Conservation (phyloP, 2,329 filamentous ascomycete species). For the Byssochlamys sp. region DNA sequence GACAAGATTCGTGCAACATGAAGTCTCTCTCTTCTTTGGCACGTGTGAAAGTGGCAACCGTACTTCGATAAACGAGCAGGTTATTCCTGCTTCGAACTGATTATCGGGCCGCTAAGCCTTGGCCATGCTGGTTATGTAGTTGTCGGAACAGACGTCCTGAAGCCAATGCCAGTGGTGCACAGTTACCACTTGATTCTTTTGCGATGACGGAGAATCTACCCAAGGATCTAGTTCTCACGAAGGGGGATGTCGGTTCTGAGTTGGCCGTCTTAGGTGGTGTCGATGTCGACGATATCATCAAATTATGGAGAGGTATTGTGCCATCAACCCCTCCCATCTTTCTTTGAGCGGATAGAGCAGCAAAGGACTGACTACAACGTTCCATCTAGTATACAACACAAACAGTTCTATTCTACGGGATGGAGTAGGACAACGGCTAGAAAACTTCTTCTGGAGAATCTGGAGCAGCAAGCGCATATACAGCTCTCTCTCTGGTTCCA, state of each 20-base stretch:
- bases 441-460: slow-evolving; percentile 46
- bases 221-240: slow-evolving; percentile 34
- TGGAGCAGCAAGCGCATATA: slow-evolving; percentile 35
- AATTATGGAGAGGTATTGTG: slow-evolving; percentile 42
- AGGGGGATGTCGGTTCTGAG: slow-evolving; percentile 26
- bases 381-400: slow-evolving; percentile 34
- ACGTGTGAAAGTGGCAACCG: neutral
- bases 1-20: slow-evolving; percentile 1
- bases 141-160: neutral
- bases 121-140: slow-evolving; percentile 7
- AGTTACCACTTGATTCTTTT: neutral
- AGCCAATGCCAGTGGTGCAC: neutral
- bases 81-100: neutral
- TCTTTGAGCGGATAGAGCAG: slow-evolving; percentile 2
- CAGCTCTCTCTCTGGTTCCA: slow-evolving; percentile 28
- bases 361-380: slow-evolving; percentile 4
- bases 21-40: neutral
- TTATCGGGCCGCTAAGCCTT: neutral
- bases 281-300: slow-evolving; percentile 32
- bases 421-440: slow-evolving; percentile 34
- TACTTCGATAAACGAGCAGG: neutral
- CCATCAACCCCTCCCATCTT: slow-evolving; percentile 3
- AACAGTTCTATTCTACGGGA: slow-evolving; percentile 36
- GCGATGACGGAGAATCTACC: slow-evolving; percentile 32
- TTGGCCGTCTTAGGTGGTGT: slow-evolving; percentile 28